Percentiles rank a stretch among this genome's conserved stretches.
phyloP scores from a whole-genome alignment of 352 stramenopile genomes.

The Phytophthora fragariaefolia region DNA sequence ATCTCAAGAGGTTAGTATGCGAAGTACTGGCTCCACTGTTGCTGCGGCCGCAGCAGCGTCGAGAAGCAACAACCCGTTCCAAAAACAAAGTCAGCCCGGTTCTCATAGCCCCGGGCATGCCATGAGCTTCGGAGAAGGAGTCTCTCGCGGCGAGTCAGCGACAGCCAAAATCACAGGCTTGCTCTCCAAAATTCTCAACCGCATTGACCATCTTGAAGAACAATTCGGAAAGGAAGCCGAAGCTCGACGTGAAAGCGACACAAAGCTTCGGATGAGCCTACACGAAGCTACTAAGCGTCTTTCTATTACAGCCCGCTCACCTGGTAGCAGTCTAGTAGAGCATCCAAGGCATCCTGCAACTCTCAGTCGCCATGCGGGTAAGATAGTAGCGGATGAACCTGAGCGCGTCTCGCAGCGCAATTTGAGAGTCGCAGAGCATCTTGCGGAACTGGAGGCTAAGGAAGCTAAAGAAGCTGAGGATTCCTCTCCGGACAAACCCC shows the following conservation, averaged over 20 bases:
- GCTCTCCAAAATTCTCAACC: conserved; percentile 57
- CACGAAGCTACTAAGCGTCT: conserved; percentile 15
- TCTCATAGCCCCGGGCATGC: not conserved
- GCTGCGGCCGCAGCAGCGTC: conserved; percentile 16
- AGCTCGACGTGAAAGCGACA: conserved; percentile 60
- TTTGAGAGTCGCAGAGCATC: conserved; percentile 30
- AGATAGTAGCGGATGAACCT: conserved; percentile 55
- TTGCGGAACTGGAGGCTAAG: conserved; percentile 13
- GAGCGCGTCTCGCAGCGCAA: conserved; percentile 72
- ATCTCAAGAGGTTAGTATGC: conserved; percentile 71
- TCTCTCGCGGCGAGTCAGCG: conserved; percentile 12
- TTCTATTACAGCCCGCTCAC: conserved; percentile 9
- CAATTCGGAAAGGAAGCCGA: conserved; percentile 55
- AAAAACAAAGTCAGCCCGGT: not conserved
- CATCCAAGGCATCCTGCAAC: conserved; percentile 13
- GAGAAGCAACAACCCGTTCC: conserved; percentile 3
- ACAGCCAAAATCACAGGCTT: conserved; percentile 42
- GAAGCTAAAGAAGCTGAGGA: not conserved
- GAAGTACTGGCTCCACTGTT: conserved; percentile 23
- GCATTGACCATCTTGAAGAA: conserved; percentile 54
- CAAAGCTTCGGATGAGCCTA: conserved; percentile 41
- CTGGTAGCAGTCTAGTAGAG: not conserved
- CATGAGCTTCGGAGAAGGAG: conserved; percentile 29
- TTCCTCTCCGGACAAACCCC: not conserved
- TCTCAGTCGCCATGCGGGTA: conserved; percentile 2